These are phyloP conservation scores for Nadsonia starkeyi-henricii DNA, from an alignment of 1,139 yeast species.

Conservation along the genomic window DNA sequence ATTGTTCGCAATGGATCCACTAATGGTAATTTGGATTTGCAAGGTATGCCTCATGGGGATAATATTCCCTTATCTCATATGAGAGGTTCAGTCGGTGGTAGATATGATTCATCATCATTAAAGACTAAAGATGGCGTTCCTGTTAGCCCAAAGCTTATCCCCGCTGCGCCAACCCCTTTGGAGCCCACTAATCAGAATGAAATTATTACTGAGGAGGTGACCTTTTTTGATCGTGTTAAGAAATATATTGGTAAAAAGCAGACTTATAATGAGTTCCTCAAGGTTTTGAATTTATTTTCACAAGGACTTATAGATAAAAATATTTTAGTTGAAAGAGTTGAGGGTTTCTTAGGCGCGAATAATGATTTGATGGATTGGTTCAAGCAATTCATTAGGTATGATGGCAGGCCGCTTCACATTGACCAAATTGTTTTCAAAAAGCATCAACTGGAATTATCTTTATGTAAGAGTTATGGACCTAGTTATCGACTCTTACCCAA, in stretches of 20 bases:
- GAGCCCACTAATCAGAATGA: slow-evolving; percentile 39
- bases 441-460: slow-evolving; percentile 74
- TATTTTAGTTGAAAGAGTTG: slow-evolving; percentile 72
- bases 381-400: slow-evolving; percentile 79
- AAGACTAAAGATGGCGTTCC: slow-evolving; percentile 1
- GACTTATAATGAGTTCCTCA: slow-evolving; percentile 80
- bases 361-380: slow-evolving; percentile 82
- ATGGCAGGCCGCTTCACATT: slow-evolving; percentile 42
- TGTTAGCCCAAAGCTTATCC: slow-evolving; percentile 32
- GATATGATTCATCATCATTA: not conserved
- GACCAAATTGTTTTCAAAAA: slow-evolving; percentile 82
- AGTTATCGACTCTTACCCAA: slow-evolving; percentile 88
- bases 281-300: slow-evolving; percentile 70
- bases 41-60: slow-evolving; percentile 11
- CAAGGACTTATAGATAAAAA: slow-evolving; percentile 80
- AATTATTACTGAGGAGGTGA: slow-evolving; percentile 66
- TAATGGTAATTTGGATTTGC: slow-evolving; percentile 3
- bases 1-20: slow-evolving; percentile 1
- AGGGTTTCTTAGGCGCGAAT: slow-evolving; percentile 68
- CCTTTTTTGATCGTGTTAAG: slow-evolving; percentile 85
- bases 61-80: slow-evolving; percentile 26
- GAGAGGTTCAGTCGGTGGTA: slow-evolving; percentile 15
- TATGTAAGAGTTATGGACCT: slow-evolving; percentile 75
- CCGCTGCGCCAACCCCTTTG: slow-evolving; percentile 78
- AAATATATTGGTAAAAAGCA: slow-evolving; percentile 82